These are phyloP conservation scores for Aquilaria yunnanensis DNA, from an alignment of 345 rosid species.

Conservation along the genomic window DNA sequence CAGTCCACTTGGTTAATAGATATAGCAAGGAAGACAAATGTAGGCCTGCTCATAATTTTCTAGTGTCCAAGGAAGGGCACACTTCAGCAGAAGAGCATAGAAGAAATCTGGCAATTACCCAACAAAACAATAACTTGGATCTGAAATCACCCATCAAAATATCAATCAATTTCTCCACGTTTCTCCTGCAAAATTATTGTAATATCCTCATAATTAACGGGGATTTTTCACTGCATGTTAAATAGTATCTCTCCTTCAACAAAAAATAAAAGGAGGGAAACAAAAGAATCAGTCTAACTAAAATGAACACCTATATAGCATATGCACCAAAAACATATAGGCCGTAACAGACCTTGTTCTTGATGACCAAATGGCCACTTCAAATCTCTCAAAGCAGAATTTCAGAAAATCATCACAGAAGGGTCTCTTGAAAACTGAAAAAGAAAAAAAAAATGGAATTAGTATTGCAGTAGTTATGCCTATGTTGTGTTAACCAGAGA, in stretches of 20 bases:
- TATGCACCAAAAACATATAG: not conserved
- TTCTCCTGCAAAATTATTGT: conserved; percentile 36
- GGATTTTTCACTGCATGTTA: not conserved
- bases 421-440: conserved; percentile 51
- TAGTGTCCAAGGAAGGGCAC: not conserved
- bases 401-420: conserved; percentile 39
- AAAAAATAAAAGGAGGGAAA: not conserved
- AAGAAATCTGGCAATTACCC: conserved; percentile 44
- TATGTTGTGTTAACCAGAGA: conserved; percentile 1
- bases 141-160: conserved; percentile 73
- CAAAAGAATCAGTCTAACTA: not conserved
- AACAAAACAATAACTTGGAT: conserved; percentile 67
- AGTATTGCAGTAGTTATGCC: not conserved
- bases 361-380: conserved; percentile 62
- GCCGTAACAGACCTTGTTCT: conserved; percentile 30
- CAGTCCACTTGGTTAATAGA: too few relatives aligned
- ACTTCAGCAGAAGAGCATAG: conserved; percentile 4
- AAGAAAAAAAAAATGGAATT: not conserved
- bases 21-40: too few relatives aligned
- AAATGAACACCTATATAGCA: not conserved
- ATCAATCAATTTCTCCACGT: conserved; percentile 47
- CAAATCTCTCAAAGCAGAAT: conserved; percentile 54
- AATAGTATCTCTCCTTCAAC: not conserved
- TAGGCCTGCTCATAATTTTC: too few relatives aligned
- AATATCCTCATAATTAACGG: not conserved